phyloP scores from a whole-genome alignment of 306 rosid genomes.

The Quercus mongolica region DNA sequence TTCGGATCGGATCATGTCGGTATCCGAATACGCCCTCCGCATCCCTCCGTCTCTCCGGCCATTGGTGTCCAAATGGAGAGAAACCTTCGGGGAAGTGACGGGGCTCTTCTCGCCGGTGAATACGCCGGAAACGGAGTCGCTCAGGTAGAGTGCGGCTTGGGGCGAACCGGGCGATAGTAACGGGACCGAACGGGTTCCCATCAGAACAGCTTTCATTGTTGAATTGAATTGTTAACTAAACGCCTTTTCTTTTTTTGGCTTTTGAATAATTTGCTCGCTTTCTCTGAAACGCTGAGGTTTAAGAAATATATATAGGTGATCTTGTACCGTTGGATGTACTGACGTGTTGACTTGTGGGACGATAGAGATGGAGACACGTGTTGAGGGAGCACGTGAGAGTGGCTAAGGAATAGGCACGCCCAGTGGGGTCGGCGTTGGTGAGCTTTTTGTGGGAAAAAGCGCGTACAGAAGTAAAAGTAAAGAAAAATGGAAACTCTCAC shows the following conservation, averaged over 20 bases:
- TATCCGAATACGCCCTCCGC: constrained; percentile 38
- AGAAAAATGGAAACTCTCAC: constrained; percentile 16
- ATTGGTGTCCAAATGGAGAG: constrained; percentile 38
- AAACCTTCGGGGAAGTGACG: constrained; percentile 31
- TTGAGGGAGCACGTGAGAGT: constrained; percentile 30
- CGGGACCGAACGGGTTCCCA: constrained; percentile 61
- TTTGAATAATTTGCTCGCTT: no score
- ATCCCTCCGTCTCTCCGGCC: constrained; percentile 18
- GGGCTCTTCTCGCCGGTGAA: constrained; percentile 21
- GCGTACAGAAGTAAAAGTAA: neutral
- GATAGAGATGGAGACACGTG: constrained; percentile 37
- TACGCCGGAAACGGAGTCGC: constrained; percentile 27
- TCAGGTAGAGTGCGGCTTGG: constrained; percentile 27
- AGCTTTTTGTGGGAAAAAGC: neutral
- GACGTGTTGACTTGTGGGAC: constrained; percentile 8
- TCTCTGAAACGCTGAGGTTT: no score
- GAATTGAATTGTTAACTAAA: neutral
- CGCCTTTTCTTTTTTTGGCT: no score
- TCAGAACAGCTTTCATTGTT: constrained; percentile 47
- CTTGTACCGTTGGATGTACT: constrained; percentile 18
- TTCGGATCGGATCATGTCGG: constrained; percentile 7
- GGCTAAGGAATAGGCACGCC: constrained; percentile 22
- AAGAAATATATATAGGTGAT: neutral
- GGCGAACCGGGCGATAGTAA: constrained; percentile 31
- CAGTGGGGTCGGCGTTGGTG: constrained; percentile 25